A percentile compares a stretch with the other conserved stretches of the same genome.
Evolutionary conservation across 495 filamentous ascomycete species (phyloP).

Genomic region (Recurvomyces mirabilis): DNA sequence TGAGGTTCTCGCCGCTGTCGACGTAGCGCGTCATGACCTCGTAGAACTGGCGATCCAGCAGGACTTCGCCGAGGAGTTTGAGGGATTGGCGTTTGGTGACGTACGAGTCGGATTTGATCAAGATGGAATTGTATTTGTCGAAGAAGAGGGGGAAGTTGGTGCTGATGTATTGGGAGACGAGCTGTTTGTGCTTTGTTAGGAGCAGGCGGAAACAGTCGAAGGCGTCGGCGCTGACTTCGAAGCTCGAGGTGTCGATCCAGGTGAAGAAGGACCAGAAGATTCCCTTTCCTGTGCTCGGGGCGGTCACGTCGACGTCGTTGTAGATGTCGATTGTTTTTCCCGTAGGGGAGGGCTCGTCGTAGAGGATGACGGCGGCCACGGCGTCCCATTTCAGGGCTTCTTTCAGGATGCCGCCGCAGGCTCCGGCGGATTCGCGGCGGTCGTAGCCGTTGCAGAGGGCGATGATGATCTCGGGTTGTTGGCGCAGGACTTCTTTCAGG

Average conservation of each 20-base stretch:
- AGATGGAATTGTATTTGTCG: slow-evolving; percentile 70
- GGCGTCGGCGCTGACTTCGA: slow-evolving; percentile 94
- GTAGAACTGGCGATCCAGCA: slow-evolving; percentile 93
- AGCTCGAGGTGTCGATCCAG: slow-evolving; percentile 89
- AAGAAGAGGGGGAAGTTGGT: slow-evolving; percentile 91
- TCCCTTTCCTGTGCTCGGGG: slow-evolving; percentile 58
- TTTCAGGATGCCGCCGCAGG: slow-evolving; percentile 78
- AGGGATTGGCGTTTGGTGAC: slow-evolving; percentile 98
- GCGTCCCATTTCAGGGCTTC: slow-evolving; percentile 88
- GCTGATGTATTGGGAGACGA: slow-evolving; percentile 74
- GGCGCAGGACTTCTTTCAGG: slow-evolving; percentile 72
- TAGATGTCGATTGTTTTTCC: slow-evolving; percentile 41
- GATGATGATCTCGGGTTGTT: slow-evolving; percentile 74
- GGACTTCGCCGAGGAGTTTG: slow-evolving; percentile 87
- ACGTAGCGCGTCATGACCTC: slow-evolving; percentile 97
- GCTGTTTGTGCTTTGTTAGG: slow-evolving; percentile 80
- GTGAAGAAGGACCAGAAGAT: slow-evolving; percentile 98
- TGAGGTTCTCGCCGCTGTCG: slow-evolving; percentile 85
- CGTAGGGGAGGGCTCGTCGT: slow-evolving; percentile 64
- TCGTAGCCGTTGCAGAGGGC: slow-evolving; percentile 85
- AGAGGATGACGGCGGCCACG: slow-evolving; percentile 77
- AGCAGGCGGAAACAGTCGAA: slow-evolving; percentile 95
- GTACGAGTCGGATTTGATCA: slow-evolving; percentile 86
- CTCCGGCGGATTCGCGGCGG: slow-evolving; percentile 80
- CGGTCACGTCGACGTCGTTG: slow-evolving; percentile 53